Conservation (phyloP, 2,329 filamentous ascomycete genomes). For the Orbilia brochopaga region DNA sequence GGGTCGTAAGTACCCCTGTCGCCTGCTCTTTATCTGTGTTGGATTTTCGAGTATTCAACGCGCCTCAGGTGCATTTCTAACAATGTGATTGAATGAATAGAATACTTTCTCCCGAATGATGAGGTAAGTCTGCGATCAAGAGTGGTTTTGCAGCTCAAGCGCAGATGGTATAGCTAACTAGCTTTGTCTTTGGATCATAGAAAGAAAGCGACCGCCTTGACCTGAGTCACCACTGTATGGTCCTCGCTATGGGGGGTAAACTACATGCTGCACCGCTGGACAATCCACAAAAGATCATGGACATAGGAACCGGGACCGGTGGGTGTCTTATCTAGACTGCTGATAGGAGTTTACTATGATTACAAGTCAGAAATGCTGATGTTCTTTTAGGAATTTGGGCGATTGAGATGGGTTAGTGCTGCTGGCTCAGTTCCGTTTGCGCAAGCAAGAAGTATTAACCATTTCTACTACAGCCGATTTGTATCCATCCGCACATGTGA, state of each 20-base stretch:
- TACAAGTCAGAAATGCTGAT: background rate
- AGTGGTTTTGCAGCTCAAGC: background rate
- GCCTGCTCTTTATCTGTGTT: background rate
- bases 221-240: constrained; percentile 57
- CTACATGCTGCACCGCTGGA: constrained; percentile 61
- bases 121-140: constrained; percentile 1
- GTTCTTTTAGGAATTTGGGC: constrained; percentile 54
- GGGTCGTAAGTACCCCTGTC: constrained; percentile 5
- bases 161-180: background rate
- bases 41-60: too few species aligned
- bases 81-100: background rate
- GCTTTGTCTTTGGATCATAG: background rate
- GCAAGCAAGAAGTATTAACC: background rate
- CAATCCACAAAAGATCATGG: constrained; percentile 62
- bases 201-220: constrained; percentile 44
- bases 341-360: background rate
- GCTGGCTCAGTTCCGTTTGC: background rate
- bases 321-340: background rate
- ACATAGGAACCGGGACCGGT: constrained; percentile 63
- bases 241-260: constrained; percentile 58
- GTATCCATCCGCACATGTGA: constrained; percentile 54
- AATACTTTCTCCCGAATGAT: constrained; percentile 30
- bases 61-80: background rate
- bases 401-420: constrained; percentile 53
- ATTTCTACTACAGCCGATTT: constrained; percentile 51